Percentiles rank a stretch among this genome's conserved stretches.
Evolutionary conservation across 352 stramenopile species (phyloP).

Genomic region (Phytophthora idaei): DNA sequence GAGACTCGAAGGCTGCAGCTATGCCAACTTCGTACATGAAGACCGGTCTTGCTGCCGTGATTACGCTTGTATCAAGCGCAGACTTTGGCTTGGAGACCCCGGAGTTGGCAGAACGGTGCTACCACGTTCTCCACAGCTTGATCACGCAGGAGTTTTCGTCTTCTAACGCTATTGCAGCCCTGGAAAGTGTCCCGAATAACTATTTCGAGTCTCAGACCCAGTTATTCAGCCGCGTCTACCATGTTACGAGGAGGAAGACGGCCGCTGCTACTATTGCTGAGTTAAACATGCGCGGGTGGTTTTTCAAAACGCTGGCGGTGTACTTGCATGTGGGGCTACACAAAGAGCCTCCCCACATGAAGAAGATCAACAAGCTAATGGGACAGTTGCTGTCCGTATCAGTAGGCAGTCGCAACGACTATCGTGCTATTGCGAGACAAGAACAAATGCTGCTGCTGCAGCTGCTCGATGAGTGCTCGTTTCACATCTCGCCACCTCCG

Average conservation of each 20-base stretch:
- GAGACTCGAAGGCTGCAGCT: conserved; percentile 34
- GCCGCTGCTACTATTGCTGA: conserved; percentile 50
- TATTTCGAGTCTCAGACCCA: conserved; percentile 74
- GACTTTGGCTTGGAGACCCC: conserved; percentile 75
- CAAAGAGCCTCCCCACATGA: conserved; percentile 74
- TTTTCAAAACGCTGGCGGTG: conserved; percentile 80
- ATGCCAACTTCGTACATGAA: conserved; percentile 44
- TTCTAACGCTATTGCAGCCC: conserved; percentile 45
- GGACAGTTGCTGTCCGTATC: conserved; percentile 48
- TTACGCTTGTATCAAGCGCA: conserved; percentile 74
- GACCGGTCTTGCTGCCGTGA: conserved; percentile 66
- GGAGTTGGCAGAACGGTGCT: conserved; percentile 64
- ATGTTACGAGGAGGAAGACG: conserved; percentile 45
- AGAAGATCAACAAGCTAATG: conserved; percentile 72
- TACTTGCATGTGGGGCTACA: conserved; percentile 78
- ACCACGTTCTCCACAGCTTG: conserved; percentile 70
- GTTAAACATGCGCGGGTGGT: conserved; percentile 84
- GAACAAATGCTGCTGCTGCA: conserved; percentile 76
- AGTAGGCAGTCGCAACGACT: conserved; percentile 22
- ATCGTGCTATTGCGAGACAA: conserved; percentile 42
- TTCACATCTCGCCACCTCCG: conserved; percentile 60
- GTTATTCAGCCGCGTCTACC: conserved; percentile 59
- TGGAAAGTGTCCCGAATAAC: conserved; percentile 67
- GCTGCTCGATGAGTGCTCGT: conserved; percentile 68
- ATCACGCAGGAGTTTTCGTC: conserved; percentile 77